These are phyloP conservation scores for Starmerella bombi DNA, from an alignment of 805 yeast species.

Conservation along the genomic window DNA sequence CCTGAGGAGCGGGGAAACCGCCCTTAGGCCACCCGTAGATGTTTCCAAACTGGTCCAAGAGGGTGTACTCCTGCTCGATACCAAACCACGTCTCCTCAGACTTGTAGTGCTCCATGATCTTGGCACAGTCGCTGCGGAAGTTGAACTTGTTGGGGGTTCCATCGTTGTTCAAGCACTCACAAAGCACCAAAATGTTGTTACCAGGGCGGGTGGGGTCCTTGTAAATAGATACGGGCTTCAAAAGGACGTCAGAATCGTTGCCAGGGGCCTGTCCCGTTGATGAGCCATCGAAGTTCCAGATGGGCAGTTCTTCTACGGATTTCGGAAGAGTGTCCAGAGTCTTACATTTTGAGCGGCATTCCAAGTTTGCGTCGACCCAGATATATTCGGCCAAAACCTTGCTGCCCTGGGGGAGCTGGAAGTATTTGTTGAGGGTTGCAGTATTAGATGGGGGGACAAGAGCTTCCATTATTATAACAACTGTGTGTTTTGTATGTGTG, in stretches of 20 bases:
- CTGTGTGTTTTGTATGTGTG: not conserved
- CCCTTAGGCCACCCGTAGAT: constrained; percentile 99
- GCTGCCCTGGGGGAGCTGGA: constrained; percentile 74
- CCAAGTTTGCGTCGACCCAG: constrained; percentile 92
- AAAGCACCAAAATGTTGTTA: constrained; percentile 85
- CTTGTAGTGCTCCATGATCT: constrained; percentile 84
- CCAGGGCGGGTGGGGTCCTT: constrained; percentile 97
- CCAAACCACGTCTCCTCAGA: constrained; percentile 90
- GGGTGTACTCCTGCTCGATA: constrained; percentile 95
- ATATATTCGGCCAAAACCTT: constrained; percentile 87
- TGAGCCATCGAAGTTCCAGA: constrained; percentile 99
- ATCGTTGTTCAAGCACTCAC: constrained; percentile 96
- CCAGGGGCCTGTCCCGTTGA: constrained; percentile 99
- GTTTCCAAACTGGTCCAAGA: constrained; percentile 79
- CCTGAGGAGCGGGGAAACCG: constrained; percentile 99
- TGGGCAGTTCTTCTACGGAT: constrained; percentile 78
- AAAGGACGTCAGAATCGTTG: constrained; percentile 84
- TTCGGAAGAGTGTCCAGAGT: constrained; percentile 59
- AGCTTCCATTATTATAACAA: constrained; percentile 11
- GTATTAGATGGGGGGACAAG: constrained; percentile 38
- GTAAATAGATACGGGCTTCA: constrained; percentile 91
- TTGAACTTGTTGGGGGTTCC: constrained; percentile 98
- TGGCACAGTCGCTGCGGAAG: constrained; percentile 95
- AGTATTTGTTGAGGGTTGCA: constrained; percentile 63
- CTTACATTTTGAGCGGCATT: constrained; percentile 86